A percentile compares a stretch with the other conserved stretches of the same genome.
phyloP scores from a whole-genome alignment of 2,329 filamentous ascomycete species.

The Phaeophleospora eucalypticola region DNA sequence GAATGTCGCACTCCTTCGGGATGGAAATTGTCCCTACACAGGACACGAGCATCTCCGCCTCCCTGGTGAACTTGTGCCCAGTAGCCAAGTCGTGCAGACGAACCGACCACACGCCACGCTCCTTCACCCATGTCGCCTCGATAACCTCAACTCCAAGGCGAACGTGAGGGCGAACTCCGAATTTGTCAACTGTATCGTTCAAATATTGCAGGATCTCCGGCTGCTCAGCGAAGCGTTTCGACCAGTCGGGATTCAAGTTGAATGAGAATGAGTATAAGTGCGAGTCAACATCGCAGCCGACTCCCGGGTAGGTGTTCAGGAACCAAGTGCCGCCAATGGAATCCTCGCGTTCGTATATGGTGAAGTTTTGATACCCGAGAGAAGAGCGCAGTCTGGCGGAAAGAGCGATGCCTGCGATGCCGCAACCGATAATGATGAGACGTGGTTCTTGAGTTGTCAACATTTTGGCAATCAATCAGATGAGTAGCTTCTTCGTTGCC shows the following conservation, averaged over 20 bases:
- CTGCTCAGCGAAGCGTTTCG: neutral
- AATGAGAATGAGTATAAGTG: neutral
- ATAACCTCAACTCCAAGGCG: neutral
- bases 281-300: neutral
- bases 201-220: conserved; percentile 1
- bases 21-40: neutral
- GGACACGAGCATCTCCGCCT: neutral
- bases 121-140: neutral
- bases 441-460: no score
- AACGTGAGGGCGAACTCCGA: neutral
- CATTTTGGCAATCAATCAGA: no score
- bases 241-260: conserved; percentile 1
- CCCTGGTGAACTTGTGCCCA: neutral
- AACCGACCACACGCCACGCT: neutral
- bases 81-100: neutral
- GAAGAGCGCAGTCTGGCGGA: neutral
- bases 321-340: neutral
- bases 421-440: neutral
- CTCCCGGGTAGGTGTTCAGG: neutral
- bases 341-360: neutral
- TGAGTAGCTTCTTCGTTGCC: no score
- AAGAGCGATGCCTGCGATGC: neutral
- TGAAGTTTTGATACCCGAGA: neutral
- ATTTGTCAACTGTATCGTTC: conserved; percentile 1
- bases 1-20: neutral